These are phyloP conservation scores for Candida orba DNA, from an alignment of 805 yeast genomes.

Conservation along the genomic window DNA sequence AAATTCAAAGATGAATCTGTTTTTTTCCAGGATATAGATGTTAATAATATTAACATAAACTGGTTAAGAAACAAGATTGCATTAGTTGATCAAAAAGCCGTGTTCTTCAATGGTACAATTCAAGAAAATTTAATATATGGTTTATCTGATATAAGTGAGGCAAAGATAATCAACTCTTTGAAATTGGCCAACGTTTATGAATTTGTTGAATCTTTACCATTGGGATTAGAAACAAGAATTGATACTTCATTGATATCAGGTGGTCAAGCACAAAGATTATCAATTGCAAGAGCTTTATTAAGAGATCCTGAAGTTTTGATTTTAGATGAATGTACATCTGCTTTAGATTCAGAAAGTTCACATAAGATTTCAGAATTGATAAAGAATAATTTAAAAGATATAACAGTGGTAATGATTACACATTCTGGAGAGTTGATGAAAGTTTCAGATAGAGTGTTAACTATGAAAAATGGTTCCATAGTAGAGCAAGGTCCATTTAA, in stretches of 20 bases:
- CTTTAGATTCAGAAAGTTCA: conserved; percentile 65
- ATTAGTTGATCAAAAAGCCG: conserved; percentile 70
- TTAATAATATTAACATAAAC: conserved; percentile 37
- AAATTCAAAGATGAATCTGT: conserved; percentile 33
- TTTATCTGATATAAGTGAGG: conserved; percentile 26
- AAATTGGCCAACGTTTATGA: conserved; percentile 43
- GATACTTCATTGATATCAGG: conserved; percentile 61
- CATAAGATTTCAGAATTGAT: conserved; percentile 44
- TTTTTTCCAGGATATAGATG: conserved; percentile 38
- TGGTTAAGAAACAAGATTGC: conserved; percentile 49
- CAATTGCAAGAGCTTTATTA: conserved; percentile 76
- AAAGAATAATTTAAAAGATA: conserved; percentile 29
- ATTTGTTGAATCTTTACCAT: conserved; percentile 47
- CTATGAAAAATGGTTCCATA: conserved; percentile 41
- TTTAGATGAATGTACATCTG: conserved; percentile 87
- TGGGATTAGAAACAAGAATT: conserved; percentile 53
- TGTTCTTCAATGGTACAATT: conserved; percentile 67
- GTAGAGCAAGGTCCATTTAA: conserved; percentile 37
- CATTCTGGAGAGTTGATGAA: conserved; percentile 66
- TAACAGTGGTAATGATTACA: conserved; percentile 57
- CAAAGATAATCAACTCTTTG: conserved; percentile 33
- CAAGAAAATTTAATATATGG: conserved; percentile 68
- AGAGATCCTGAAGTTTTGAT: conserved; percentile 53
- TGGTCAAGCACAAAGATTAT: conserved; percentile 83
- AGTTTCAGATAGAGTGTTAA: conserved; percentile 43